Evolutionary conservation across 129 eudicot species (phyloP), one percentile per base, ranked within the genome.

Genomic region (Sambucus nigra): DNA sequence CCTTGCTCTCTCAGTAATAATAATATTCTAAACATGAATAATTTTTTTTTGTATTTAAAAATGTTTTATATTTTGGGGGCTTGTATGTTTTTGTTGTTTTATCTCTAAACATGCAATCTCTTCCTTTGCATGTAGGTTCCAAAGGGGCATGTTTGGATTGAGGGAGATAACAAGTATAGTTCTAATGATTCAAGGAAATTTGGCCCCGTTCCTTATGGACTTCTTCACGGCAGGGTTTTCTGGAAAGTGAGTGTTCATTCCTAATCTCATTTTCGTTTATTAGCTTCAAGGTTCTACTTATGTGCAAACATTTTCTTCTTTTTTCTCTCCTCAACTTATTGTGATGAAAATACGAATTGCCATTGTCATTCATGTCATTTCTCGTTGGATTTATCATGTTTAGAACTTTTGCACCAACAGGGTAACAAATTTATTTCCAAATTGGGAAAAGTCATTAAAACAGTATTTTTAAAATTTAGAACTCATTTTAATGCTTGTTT

Each of bases 181-280:
- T 70, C 83, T 46, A n/a, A 28, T 12, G 96, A 87, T 76, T 87
- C 96, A 5, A 71, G 96, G 63, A 41, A 73, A 2, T 87, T 79
- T 44, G 96, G 96, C 11, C 74, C 96, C 7, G 83, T 87, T 71
- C 94, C 96, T 59, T 87, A 74, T 42, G 88, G 74, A 19, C 80
- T 82, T 66, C 67, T 87, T 57, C 69, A 69, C 15, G 79, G 78
- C 75, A 74, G 78, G 66, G 69, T 83, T 16, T 73, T 74, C 60
- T 71, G 85, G 82, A 78, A 46, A 61, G 85, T 61, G 47, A 64
- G 70, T 58, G 32, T 31, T 35, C 42, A 12, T 35, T 35, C 42
- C 42, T 35, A 35, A 35, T 12, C 42, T 35, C 42, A 35, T 35
- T 35, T 7, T 35, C 13, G 42, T 35, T 15, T 35, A 7, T 35